Evolutionary conservation across 768 basidiomycete genomes (phyloP).

Genomic region (Suillus luteus): DNA sequence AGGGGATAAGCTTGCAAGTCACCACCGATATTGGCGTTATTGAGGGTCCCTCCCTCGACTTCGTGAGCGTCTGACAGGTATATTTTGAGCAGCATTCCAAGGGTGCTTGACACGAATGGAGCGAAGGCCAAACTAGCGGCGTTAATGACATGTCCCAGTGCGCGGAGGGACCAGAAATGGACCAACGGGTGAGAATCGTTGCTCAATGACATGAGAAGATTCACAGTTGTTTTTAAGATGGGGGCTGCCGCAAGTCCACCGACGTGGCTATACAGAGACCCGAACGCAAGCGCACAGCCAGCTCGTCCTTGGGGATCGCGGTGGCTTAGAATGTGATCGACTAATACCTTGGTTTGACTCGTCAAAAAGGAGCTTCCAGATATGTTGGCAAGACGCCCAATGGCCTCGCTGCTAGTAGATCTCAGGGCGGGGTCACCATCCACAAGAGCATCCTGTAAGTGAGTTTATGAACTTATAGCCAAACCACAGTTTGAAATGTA

Average conservation of each 20-base stretch:
- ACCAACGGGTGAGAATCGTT: conserved; percentile 97
- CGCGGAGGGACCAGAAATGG: conserved; percentile 89
- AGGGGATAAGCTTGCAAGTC: conserved; percentile 92
- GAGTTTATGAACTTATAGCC: conserved; percentile 12
- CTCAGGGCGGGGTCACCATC: conserved; percentile 81
- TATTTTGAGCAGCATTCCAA: conserved; percentile 88
- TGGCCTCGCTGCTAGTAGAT: conserved; percentile 79
- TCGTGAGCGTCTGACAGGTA: conserved; percentile 92
- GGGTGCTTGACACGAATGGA: conserved; percentile 83
- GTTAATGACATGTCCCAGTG: conserved; percentile 84
- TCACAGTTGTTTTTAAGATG: conserved; percentile 91
- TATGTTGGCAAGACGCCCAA: conserved; percentile 84
- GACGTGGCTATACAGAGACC: conserved; percentile 87
- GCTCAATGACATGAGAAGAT: conserved; percentile 91
- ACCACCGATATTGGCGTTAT: conserved; percentile 83
- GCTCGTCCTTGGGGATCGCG: conserved; percentile 91
- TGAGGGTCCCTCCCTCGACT: conserved; percentile 82
- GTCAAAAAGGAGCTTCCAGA: conserved; percentile 85
- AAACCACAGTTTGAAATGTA: conserved; percentile 9
- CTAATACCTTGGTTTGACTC: conserved; percentile 83
- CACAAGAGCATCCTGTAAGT: conserved; percentile 67
- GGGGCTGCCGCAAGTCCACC: conserved; percentile 95
- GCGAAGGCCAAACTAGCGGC: conserved; percentile 91
- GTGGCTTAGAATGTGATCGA: conserved; percentile 93
- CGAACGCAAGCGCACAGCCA: conserved; percentile 91